Evolutionary conservation across 257 asterid species (phyloP), one percentile per base, ranked within the genome.

Genomic region (Forsythia suspensa): DNA sequence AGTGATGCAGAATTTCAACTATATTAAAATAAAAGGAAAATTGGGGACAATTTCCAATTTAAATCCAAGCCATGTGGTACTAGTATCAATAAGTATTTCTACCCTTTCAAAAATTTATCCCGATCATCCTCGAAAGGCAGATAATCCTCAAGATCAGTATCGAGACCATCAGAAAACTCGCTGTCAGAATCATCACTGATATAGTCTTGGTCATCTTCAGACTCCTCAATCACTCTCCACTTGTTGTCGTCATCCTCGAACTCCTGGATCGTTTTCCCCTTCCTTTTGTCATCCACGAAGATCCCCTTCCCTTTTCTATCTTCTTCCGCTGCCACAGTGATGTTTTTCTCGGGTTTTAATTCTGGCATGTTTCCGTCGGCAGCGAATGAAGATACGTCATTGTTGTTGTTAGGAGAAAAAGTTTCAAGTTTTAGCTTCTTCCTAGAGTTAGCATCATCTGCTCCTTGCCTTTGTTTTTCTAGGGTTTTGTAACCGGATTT

Each of bases 121-220:
- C 37, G 37, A 76, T 34, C 16, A 43, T 39, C 29, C 55, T n/a
- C 40, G 24, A 74, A 38, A 40, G 71, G 91, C 11, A 85, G 89
- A 83, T 89, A 84, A n/a, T 84, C 91, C 73, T 87, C 90, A 57
- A 41, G 71, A 69, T 86, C 92, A 78, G 85, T 78, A 42, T 57
- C 89, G 39, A 82, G 84, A n/a, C 85, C 89, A 67, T 85, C 88
- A 0, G 86, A 77, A 51, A 84, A 79, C 76, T 80, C 86, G 36
- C 86, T 71, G 78, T 79, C 87, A 0, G 90, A 87, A 71, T 86
- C 92, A 83, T 85, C 90, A 71, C 88, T 82, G 12, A 85, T 80
- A 36, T 80, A 85, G 4, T 37, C 29, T 24, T 36, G 66, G 29
- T 72, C 80, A 15, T 57, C 63, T 24, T 15, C 29, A 4, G 37